These are phyloP conservation scores for Yarrowia sp. DNA, from an alignment of 805 yeast genomes.

Conservation along the genomic window DNA sequence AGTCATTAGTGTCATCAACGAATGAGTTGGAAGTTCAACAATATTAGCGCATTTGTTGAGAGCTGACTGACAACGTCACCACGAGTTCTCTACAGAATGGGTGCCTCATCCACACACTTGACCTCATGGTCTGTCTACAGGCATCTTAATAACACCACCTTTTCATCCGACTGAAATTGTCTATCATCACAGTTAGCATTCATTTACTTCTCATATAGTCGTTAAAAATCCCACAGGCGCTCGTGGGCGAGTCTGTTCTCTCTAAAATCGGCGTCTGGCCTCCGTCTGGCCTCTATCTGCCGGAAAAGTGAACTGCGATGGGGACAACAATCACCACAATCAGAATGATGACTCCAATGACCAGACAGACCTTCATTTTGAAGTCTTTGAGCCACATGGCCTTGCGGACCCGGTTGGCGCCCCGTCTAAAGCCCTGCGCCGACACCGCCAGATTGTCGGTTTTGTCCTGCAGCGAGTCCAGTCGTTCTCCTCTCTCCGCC, in stretches of 20 bases:
- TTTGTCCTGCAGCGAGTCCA: slow-evolving; percentile 89
- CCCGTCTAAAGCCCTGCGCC: slow-evolving; percentile 94
- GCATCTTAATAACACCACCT: no score
- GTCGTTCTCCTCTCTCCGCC: slow-evolving; percentile 91
- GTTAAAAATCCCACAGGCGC: background rate
- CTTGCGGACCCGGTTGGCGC: slow-evolving; percentile 96
- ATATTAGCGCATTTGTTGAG: no score
- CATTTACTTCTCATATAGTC: slow-evolving; percentile 3
- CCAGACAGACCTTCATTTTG: slow-evolving; percentile 92
- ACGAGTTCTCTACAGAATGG: no score
- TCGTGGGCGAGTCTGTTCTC: no score
- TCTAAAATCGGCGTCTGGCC: background rate
- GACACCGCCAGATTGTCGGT: slow-evolving; percentile 90
- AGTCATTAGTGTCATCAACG: no score
- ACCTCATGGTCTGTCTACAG: no score
- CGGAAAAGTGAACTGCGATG: slow-evolving; percentile 30
- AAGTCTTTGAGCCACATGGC: slow-evolving; percentile 99
- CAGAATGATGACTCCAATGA: slow-evolving; percentile 77
- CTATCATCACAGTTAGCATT: background rate
- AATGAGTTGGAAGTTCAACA: no score
- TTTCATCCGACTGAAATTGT: no score
- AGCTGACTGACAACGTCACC: no score
- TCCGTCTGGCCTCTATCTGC: background rate
- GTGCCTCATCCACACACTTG: no score
- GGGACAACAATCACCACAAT: slow-evolving; percentile 35